A percentile compares a stretch with the other conserved stretches of the same genome.
Evolutionary conservation across 768 basidiomycete genomes (phyloP).

Genomic region (Leccinum variicolor): DNA sequence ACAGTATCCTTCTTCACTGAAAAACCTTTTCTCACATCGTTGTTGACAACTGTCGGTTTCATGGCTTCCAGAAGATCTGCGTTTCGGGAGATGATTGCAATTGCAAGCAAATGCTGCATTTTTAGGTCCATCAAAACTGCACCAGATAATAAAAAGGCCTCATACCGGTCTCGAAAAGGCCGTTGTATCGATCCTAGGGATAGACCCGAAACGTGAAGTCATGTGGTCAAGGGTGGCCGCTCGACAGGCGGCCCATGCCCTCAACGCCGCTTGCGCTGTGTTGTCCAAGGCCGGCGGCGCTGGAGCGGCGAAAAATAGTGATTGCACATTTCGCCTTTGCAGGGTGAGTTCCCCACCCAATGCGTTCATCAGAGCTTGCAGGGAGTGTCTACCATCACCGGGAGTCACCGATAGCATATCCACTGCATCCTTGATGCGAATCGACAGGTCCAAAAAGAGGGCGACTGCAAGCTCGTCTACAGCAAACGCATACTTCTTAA

Average conservation of each 20-base stretch:
- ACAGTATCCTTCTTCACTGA: conserved; percentile 29
- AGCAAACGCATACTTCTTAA: conserved; percentile 38
- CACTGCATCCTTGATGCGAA: conserved; percentile 35
- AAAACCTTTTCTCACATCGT: conserved; percentile 36
- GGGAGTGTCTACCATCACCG: conserved; percentile 27
- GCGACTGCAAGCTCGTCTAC: conserved; percentile 45
- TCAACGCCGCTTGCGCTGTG: conserved; percentile 29
- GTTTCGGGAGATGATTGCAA: conserved; percentile 46
- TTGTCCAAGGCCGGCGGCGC: conserved; percentile 16
- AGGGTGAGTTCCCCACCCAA: conserved; percentile 38
- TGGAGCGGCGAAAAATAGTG: conserved; percentile 28
- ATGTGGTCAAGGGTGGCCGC: conserved; percentile 29
- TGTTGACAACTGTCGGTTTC: conserved; percentile 44
- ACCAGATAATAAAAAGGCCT: neutral
- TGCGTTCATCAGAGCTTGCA: conserved; percentile 31
- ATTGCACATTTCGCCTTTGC: conserved; percentile 22
- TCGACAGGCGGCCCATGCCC: conserved; percentile 45
- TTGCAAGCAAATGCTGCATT: conserved; percentile 38
- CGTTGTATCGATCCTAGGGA: conserved; percentile 22
- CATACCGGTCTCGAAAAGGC: conserved; percentile 33
- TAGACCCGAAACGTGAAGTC: conserved; percentile 6
- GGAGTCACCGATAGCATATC: conserved; percentile 39
- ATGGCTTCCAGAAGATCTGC: conserved; percentile 43
- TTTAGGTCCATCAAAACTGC: neutral
- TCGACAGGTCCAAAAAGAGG: conserved; percentile 37